These are phyloP conservation scores for Xerocomus alliaceus DNA, from an alignment of 1,284 basidiomycete species.

Conservation along the genomic window DNA sequence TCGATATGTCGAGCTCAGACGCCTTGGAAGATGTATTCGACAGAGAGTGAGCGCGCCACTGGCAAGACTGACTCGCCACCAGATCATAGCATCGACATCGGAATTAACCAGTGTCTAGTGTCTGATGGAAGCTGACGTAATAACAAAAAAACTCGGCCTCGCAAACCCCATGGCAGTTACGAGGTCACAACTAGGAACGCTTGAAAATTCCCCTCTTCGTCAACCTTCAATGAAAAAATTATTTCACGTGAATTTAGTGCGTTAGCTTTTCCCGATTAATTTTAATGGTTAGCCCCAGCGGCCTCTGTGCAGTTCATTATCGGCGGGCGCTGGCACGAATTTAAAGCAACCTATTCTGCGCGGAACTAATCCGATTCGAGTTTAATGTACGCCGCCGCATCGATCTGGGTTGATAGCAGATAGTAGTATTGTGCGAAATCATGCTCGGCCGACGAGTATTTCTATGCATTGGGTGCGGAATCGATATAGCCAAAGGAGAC, in stretches of 20 bases:
- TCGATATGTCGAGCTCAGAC: conserved; percentile 8
- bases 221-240: background rate
- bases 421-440: background rate
- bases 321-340: conserved; percentile 2
- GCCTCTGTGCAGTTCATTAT: background rate
- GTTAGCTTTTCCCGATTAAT: conserved; percentile 19
- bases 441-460: background rate
- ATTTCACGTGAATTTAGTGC: background rate
- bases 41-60: conserved; percentile 13
- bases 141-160: conserved; percentile 3
- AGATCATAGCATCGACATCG: conserved; percentile 27
- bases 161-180: background rate
- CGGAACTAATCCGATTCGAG: conserved; percentile 2
- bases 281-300: background rate
- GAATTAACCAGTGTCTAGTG: conserved; percentile 12
- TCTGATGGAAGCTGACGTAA: conserved; percentile 33
- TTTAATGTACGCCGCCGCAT: background rate
- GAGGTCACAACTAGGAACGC: background rate
- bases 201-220: too few relatives aligned
- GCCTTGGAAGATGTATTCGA: conserved; percentile 12
- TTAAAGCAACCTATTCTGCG: conserved; percentile 1
- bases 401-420: background rate
- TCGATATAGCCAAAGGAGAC: conserved; percentile 11
- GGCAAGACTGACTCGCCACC: conserved; percentile 26
- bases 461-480: background rate